These are phyloP conservation scores for Colletotrichum endophyticum DNA, from an alignment of 2,329 filamentous ascomycete genomes.

Conservation along the genomic window DNA sequence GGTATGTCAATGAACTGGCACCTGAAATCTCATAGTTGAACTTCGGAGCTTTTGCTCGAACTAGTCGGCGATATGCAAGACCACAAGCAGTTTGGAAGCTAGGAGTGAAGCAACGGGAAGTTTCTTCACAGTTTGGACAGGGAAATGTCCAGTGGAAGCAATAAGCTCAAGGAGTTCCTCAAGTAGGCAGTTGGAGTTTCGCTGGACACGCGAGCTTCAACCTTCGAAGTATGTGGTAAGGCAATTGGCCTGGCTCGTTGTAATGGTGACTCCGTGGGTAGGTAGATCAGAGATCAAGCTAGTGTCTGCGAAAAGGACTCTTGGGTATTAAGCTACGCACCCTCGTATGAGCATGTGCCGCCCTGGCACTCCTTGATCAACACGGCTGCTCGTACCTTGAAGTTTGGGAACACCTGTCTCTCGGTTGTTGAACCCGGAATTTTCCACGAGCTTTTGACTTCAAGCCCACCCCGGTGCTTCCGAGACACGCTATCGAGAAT, in stretches of 20 bases:
- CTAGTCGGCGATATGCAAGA: background rate
- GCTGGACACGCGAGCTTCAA: background rate
- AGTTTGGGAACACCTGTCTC: background rate
- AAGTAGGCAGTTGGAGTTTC: background rate
- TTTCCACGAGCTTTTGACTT: background rate
- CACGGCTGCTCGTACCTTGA: background rate
- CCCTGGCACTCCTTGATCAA: background rate
- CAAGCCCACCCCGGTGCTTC: background rate
- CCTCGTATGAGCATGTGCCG: background rate
- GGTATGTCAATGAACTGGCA: background rate
- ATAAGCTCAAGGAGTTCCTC: background rate
- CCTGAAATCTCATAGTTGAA: background rate
- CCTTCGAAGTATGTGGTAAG: background rate
- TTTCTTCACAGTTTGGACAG: background rate
- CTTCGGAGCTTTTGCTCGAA: background rate
- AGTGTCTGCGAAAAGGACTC: background rate
- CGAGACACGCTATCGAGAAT: background rate
- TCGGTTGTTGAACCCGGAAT: background rate
- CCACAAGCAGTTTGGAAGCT: background rate
- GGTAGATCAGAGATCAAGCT: background rate
- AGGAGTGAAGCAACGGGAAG: background rate
- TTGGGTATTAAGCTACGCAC: background rate
- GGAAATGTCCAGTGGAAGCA: background rate
- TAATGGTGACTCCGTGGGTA: background rate
- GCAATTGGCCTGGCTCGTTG: background rate